Conservation (phyloP, 129 eudicot species). For the Arctium minus region DNA sequence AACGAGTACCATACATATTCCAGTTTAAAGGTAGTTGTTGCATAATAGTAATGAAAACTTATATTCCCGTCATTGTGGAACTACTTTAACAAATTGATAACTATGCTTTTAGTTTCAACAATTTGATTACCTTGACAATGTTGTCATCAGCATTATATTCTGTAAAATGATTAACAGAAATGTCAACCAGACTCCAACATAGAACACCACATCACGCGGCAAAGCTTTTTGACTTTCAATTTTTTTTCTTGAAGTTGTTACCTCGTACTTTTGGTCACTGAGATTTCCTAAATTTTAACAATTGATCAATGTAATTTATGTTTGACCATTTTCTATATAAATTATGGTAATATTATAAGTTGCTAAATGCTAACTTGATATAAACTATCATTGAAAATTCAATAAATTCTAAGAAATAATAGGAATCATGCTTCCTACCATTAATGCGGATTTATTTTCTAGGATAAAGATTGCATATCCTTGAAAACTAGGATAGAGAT, state of each 20-base stretch:
- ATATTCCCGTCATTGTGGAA: not conserved
- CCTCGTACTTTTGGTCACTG: not conserved
- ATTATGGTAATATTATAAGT: not conserved
- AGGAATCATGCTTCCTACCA: not conserved
- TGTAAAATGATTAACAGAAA: not conserved
- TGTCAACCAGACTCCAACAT: not conserved
- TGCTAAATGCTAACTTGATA: not conserved
- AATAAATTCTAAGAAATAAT: too few relatives aligned
- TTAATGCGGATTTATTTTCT: not conserved
- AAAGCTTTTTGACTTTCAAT: not conserved
- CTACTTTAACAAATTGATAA: not conserved
- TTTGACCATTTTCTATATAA: not conserved
- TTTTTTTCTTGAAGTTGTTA: not conserved
- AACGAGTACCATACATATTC: not conserved
- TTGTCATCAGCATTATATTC: not conserved
- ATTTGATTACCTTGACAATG: not conserved
- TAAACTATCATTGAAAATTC: not conserved
- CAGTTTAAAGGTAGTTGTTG: not conserved
- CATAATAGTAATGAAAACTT: not conserved
- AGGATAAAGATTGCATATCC: not conserved
- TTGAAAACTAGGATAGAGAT: not conserved
- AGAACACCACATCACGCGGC: not conserved
- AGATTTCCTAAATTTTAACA: not conserved
- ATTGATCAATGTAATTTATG: not conserved
- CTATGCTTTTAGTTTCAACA: not conserved